Evolutionary conservation across 495 filamentous ascomycete species (phyloP), one percentile per base, ranked within the genome.

Genomic region (Hypoxylon lenormandii): DNA sequence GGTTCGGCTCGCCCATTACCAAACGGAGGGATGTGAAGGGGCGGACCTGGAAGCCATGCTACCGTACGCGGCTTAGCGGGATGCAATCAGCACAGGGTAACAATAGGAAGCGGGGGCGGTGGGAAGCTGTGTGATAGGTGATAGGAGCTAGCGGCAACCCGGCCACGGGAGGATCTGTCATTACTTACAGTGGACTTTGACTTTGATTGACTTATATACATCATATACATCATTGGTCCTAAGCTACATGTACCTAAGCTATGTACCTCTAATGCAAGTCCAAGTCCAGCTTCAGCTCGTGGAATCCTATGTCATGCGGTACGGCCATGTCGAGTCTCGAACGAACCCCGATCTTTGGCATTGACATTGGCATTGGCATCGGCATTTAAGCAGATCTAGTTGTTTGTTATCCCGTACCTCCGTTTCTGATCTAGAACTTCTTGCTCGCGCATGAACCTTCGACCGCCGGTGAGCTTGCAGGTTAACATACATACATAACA

Each of bases 131-230:
- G 36, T 43, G 58, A 62, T 33, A 33, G 30, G 36, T 43, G 58
- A 62, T 33, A 33, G 30, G 30, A 33, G 30, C 30, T 66, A 71
- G 66, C 47, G 62, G 68, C 58, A 63, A 71, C 67, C 60, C 49
- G 67, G 56, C 68, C 51, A 58, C 61, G 68, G 68, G 68, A 71
- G 61, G 68, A 71, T 71, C 68, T 66, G 63, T 51, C 53, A 66
- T 71, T 62, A 66, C 68, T 63, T 62, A 71, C 62, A 71, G 62
- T 50, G 30, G n/a, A n/a, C n/a, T 5, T 5, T 26, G 5, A 26
- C 23, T 26, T 26, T 6, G 46, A 21, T 26, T 16, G 37, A 47
- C 59, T n/a, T 62, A 40, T 21, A 53, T 22, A 18, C 21, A 50
- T n/a, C n/a, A n/a, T n/a, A n/a, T n/a, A n/a, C n/a, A n/a, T n/a